Conservation (phyloP, 2,329 filamentous ascomycete species). For the Aspergillus sp. region DNA sequence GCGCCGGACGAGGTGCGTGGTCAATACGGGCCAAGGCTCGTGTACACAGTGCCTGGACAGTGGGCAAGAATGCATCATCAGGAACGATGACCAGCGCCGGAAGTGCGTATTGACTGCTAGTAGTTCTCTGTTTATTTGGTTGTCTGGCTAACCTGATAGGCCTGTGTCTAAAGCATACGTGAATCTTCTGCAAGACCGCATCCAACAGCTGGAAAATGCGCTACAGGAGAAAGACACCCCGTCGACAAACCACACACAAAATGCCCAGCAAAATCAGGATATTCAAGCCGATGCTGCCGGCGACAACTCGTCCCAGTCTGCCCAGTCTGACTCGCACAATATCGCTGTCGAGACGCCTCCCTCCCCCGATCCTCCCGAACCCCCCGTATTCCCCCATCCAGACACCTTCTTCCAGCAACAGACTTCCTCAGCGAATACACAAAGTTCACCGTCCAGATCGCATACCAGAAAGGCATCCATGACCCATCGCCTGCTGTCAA, state of each 20-base stretch:
- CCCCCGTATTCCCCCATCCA: too few species aligned
- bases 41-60: neutral
- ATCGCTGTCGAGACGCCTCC: too few species aligned
- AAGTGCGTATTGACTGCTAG: neutral
- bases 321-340: too few species aligned
- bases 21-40: neutral
- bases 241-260: neutral
- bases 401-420: too few species aligned
- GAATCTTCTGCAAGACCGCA: neutral
- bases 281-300: too few species aligned
- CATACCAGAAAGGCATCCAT: neutral
- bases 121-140: neutral
- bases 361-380: too few species aligned
- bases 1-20: neutral
- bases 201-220: neutral
- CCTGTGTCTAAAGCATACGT: neutral
- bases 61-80: neutral
- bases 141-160: neutral
- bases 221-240: neutral
- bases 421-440: too few species aligned
- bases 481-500: neutral
- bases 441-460: too few species aligned
- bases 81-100: neutral
- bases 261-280: neutral
- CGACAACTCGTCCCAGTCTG: too few species aligned